Evolutionary conservation across 2,329 filamentous ascomycete genomes (phyloP).

Genomic region (Trichoderma atrobrunneum): DNA sequence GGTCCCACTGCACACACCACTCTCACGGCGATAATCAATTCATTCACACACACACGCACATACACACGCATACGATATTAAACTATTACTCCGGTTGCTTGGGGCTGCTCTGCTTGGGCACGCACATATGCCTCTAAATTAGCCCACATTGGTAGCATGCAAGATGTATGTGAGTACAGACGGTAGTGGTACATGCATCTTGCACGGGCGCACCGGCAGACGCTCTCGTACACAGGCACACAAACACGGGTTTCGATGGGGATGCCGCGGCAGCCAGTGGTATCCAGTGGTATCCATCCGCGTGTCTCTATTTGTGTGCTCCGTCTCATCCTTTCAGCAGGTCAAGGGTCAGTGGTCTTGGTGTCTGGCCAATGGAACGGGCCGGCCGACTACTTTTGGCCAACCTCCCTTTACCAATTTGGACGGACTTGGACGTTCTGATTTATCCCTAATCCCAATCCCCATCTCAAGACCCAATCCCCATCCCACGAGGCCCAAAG

Average conservation of each 20-base stretch:
- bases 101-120: neutral
- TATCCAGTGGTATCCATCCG: neutral
- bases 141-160: neutral
- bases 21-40: neutral
- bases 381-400: neutral
- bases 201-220: neutral
- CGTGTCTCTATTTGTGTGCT: neutral
- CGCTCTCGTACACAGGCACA: neutral
- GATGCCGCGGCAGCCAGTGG: constrained; percentile 9
- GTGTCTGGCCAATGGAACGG: constrained; percentile 2
- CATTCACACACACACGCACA: neutral
- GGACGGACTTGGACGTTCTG: neutral
- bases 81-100: neutral
- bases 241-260: constrained; percentile 1
- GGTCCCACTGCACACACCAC: neutral
- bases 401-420: neutral
- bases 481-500: neutral
- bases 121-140: neutral
- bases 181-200: neutral
- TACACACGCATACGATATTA: neutral
- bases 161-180: neutral
- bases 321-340: constrained; percentile 23
- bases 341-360: constrained; percentile 19
- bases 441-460: neutral
- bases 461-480: neutral